These are phyloP conservation scores for Schizosaccharomyces versatilis DNA, from an alignment of 1,139 yeast species.

Conservation along the genomic window DNA sequence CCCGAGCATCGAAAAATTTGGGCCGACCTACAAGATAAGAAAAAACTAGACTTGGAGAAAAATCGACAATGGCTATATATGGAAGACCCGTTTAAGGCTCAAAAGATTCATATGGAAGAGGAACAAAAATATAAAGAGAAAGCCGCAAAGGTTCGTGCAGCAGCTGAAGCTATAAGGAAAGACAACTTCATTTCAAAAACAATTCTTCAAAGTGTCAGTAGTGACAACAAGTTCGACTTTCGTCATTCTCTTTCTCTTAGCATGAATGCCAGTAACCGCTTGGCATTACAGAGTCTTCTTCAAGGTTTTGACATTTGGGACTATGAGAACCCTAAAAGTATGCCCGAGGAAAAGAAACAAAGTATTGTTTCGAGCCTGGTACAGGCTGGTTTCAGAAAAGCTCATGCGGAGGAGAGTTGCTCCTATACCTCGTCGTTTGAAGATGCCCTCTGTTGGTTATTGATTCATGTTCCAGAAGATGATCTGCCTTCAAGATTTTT, in stretches of 20 bases:
- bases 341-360: too few relatives aligned
- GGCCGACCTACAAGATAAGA: slow-evolving; percentile 42
- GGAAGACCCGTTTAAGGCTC: slow-evolving; percentile 41
- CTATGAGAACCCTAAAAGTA: not conserved
- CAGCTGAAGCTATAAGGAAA: not conserved
- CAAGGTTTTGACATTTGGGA: not conserved
- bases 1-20: slow-evolving; percentile 60
- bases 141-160: slow-evolving; percentile 11
- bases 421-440: slow-evolving; percentile 30
- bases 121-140: not conserved
- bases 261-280: not conserved
- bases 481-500: slow-evolving; percentile 45
- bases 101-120: slow-evolving; percentile 24
- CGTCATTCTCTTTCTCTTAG: not conserved
- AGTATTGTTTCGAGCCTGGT: not conserved
- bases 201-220: not conserved
- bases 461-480: slow-evolving; percentile 81
- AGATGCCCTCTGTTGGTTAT: slow-evolving; percentile 50
- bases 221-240: not conserved
- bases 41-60: slow-evolving; percentile 27
- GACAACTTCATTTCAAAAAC: not conserved
- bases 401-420: slow-evolving; percentile 54
- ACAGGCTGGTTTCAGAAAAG: slow-evolving; percentile 43
- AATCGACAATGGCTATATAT: slow-evolving; percentile 30
- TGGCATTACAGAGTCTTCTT: not conserved